Evolutionary conservation across 2,329 filamentous ascomycete genomes (phyloP).

Genomic region (Beauveria medogensis): DNA sequence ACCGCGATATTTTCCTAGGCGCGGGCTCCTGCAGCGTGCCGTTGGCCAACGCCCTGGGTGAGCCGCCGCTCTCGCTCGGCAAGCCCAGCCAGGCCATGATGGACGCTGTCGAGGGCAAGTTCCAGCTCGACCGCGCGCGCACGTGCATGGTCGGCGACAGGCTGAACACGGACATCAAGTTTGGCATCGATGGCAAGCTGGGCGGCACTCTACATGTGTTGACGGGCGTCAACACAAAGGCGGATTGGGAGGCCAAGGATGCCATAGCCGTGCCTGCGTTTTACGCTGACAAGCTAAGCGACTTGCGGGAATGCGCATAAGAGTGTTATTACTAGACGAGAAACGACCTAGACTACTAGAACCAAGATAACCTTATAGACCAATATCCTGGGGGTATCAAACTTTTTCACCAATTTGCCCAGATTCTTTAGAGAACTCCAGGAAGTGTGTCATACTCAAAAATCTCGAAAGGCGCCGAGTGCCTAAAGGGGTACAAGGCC

Average conservation of each 20-base stretch:
- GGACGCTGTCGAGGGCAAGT: constrained; percentile 96
- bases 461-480: no score
- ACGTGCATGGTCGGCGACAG: constrained; percentile 97
- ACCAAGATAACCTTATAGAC: background rate
- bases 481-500: no score
- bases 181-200: constrained; percentile 82
- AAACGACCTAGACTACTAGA: constrained; percentile 3
- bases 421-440: no score
- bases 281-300: constrained; percentile 78
- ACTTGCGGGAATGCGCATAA: constrained; percentile 43
- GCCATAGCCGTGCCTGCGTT: constrained; percentile 66
- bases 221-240: constrained; percentile 81
- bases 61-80: constrained; percentile 70
- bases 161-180: constrained; percentile 91
- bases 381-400: background rate
- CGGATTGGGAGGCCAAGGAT: constrained; percentile 66
- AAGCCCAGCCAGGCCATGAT: constrained; percentile 99
- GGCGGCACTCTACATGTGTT: constrained; percentile 87
- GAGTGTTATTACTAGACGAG: background rate
- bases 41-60: constrained; percentile 61
- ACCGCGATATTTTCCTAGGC: constrained; percentile 79
- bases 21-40: constrained; percentile 78
- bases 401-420: no score
- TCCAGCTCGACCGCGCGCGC: constrained; percentile 71
- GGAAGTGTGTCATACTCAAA: background rate